Evolutionary conservation across 163 green algal species (phyloP).

Genomic region (Trebouxia gelatinosa): DNA sequence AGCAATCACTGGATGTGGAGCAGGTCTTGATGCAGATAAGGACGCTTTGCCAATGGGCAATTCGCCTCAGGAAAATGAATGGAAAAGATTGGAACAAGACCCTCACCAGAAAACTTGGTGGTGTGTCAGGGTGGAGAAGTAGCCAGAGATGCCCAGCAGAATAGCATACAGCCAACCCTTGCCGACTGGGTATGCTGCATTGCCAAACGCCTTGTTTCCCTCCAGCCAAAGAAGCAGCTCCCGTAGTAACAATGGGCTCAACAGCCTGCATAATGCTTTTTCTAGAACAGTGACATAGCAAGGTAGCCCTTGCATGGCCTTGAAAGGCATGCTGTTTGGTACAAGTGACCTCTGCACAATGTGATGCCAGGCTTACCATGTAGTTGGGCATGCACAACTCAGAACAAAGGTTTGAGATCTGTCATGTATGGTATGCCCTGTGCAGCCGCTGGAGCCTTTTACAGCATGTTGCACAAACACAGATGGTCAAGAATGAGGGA

Average conservation of each 20-base stretch:
- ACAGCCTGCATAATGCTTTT: slow-evolving; percentile 44
- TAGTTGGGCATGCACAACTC: background rate
- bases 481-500: too few species aligned
- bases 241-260: slow-evolving; percentile 42
- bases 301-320: background rate
- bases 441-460: background rate
- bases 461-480: background rate
- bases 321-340: background rate
- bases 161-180: slow-evolving; percentile 69
- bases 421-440: background rate
- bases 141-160: slow-evolving; percentile 54
- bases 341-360: too few species aligned
- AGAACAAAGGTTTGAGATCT: background rate
- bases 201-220: slow-evolving; percentile 1
- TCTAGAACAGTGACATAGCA: too few species aligned
- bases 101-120: slow-evolving; percentile 73
- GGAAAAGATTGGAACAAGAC: too few species aligned
- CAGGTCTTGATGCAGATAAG: too few species aligned
- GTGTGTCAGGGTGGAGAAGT: slow-evolving; percentile 63
- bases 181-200: slow-evolving; percentile 37
- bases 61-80: too few species aligned
- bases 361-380: background rate
- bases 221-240: slow-evolving; percentile 47
- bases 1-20: too few species aligned
- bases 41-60: too few species aligned